Conservation (phyloP, 306 rosid genomes). For the Lathyrus tuberosus region DNA sequence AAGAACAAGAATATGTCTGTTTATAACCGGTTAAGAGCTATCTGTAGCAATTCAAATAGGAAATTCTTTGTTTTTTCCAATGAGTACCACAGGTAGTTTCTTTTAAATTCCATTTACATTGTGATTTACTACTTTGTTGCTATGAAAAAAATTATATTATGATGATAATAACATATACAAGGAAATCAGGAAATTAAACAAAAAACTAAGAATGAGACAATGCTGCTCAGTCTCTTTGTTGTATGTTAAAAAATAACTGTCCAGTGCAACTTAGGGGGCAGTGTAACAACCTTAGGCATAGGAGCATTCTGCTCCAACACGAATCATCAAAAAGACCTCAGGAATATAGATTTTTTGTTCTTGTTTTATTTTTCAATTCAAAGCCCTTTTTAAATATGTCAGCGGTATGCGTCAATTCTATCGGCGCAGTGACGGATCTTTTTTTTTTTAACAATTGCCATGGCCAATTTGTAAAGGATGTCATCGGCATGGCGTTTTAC, state of each 20-base stretch:
- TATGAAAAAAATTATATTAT: neutral
- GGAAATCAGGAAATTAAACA: slow-evolving; percentile 4
- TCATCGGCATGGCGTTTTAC: no score
- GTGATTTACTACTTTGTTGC: neutral
- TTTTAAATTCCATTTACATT: neutral
- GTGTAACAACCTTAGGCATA: neutral
- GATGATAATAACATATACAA: neutral
- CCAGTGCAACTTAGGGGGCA: neutral
- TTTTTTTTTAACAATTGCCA: no score
- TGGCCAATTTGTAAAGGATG: no score
- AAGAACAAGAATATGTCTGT: slow-evolving; percentile 78
- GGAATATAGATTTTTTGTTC: neutral
- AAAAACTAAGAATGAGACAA: neutral
- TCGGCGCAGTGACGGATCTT: no score
- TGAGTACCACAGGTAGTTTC: slow-evolving; percentile 81
- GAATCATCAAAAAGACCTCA: neutral
- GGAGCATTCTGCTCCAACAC: neutral
- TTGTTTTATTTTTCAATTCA: neutral
- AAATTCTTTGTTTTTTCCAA: slow-evolving; percentile 85
- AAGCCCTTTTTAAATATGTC: neutral
- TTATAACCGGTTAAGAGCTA: slow-evolving; percentile 77
- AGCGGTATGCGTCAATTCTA: neutral
- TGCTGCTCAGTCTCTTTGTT: slow-evolving; percentile 2
- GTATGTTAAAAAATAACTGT: slow-evolving; percentile 1
- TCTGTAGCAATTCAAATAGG: slow-evolving; percentile 66